phyloP scores from a whole-genome alignment of 2,329 filamentous ascomycete genomes.

The Dryadomyces quercivorus region DNA sequence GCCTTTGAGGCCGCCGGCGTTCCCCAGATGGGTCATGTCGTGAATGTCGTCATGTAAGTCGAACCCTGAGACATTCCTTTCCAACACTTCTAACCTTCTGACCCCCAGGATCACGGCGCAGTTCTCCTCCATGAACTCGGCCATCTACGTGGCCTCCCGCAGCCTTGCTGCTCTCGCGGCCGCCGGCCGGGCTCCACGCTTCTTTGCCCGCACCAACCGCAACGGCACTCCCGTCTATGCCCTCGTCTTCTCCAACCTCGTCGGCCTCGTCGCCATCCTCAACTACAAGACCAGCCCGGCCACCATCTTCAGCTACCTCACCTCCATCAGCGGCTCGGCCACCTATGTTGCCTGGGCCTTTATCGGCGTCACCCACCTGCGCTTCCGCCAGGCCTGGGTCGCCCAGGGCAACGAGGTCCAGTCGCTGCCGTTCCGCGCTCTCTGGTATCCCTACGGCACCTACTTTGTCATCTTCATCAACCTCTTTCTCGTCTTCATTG shows the following conservation, averaged over 20 bases:
- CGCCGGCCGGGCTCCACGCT: constrained; percentile 41
- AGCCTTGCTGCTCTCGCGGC: constrained; percentile 46
- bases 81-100: too few relatives aligned
- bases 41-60: constrained; percentile 54
- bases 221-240: constrained; percentile 49
- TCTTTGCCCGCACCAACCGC: constrained; percentile 39
- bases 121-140: constrained; percentile 57
- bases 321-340: constrained; percentile 57
- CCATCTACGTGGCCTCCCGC: constrained; percentile 45
- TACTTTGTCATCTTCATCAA: constrained; percentile 56
- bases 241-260: constrained; percentile 43
- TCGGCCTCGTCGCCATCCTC: constrained; percentile 45
- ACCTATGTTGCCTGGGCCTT: constrained; percentile 60
- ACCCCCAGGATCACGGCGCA: constrained; percentile 47
- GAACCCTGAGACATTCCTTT: too few relatives aligned
- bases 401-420: constrained; percentile 44
- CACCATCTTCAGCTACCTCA: constrained; percentile 58
- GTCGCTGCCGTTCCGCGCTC: constrained; percentile 48
- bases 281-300: constrained; percentile 25
- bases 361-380: constrained; percentile 50
- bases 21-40: constrained; percentile 52
- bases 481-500: constrained; percentile 50
- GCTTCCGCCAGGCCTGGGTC: constrained; percentile 47
- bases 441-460: constrained; percentile 50
- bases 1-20: constrained; percentile 60